Evolutionary conservation across 768 basidiomycete genomes (phyloP).

Genomic region (Tubosaeta sp.): DNA sequence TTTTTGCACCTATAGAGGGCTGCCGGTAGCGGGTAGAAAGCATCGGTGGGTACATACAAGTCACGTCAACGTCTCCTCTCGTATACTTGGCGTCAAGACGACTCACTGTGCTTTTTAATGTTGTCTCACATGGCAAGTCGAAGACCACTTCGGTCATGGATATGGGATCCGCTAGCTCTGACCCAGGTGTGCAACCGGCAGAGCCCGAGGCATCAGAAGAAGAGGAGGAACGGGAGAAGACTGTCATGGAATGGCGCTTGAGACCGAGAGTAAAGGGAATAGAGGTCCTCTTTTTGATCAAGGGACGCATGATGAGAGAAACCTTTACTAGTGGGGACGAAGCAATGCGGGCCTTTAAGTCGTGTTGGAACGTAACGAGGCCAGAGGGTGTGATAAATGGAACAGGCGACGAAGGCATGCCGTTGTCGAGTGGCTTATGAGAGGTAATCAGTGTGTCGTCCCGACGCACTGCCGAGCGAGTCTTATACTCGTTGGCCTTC

Average conservation of each 20-base stretch:
- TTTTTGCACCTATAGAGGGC: conserved; percentile 28
- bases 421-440: conserved; percentile 11
- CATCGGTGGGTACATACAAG: conserved; percentile 1
- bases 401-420: conserved; percentile 25
- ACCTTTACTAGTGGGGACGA: conserved; percentile 24
- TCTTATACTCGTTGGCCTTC: conserved; percentile 19
- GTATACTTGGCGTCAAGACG: background rate
- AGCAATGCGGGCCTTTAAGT: conserved; percentile 28
- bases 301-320: conserved; percentile 24
- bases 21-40: conserved; percentile 1
- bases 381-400: conserved; percentile 24
- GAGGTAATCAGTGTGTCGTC: conserved; percentile 17
- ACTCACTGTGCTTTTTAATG: conserved; percentile 14
- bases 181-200: conserved; percentile 9
- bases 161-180: conserved; percentile 22
- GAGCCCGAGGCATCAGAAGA: conserved; percentile 12
- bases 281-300: conserved; percentile 28
- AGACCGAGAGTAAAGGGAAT: conserved; percentile 15
- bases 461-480: background rate
- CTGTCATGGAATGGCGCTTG: conserved; percentile 25
- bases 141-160: conserved; percentile 4
- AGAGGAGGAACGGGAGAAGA: conserved; percentile 20
- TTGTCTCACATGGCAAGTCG: conserved; percentile 1
- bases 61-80: conserved; percentile 8
- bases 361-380: conserved; percentile 27